Percentiles rank a stretch among this genome's conserved stretches.
These are phyloP conservation scores for Brassica napus DNA, from an alignment of 345 rosid species.

Conservation along the genomic window DNA sequence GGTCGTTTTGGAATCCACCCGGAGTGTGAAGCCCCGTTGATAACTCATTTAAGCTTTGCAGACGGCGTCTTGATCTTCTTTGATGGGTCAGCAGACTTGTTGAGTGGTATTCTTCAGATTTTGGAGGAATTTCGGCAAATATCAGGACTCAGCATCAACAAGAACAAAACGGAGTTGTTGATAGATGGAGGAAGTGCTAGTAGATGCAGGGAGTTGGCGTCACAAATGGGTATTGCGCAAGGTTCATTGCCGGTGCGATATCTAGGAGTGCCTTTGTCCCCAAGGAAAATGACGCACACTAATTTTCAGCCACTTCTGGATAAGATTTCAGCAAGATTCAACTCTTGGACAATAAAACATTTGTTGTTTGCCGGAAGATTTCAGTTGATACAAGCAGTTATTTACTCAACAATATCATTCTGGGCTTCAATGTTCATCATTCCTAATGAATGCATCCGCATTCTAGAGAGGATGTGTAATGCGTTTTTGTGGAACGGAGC, in stretches of 20 bases:
- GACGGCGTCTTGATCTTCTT: too few species aligned
- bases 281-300: neutral
- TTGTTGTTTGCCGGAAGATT: neutral
- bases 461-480: neutral
- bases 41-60: too few species aligned
- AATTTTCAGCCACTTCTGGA: neutral
- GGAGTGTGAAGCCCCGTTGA: too few species aligned
- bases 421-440: too few species aligned
- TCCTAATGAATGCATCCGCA: neutral
- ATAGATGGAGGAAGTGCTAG: neutral
- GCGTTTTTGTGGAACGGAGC: neutral
- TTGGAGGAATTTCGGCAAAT: too few species aligned
- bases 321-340: neutral
- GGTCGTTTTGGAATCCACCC: too few species aligned
- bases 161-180: too few species aligned
- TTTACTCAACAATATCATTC: too few species aligned
- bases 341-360: neutral
- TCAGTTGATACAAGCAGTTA: too few species aligned
- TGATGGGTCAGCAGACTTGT: too few species aligned
- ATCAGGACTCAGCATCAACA: too few species aligned
- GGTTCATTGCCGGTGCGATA: neutral
- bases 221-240: neutral
- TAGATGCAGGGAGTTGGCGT: neutral
- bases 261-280: neutral
- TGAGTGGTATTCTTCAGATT: too few species aligned